Evolutionary conservation across 306 rosid species (phyloP).

Genomic region (Prunus armeniaca): DNA sequence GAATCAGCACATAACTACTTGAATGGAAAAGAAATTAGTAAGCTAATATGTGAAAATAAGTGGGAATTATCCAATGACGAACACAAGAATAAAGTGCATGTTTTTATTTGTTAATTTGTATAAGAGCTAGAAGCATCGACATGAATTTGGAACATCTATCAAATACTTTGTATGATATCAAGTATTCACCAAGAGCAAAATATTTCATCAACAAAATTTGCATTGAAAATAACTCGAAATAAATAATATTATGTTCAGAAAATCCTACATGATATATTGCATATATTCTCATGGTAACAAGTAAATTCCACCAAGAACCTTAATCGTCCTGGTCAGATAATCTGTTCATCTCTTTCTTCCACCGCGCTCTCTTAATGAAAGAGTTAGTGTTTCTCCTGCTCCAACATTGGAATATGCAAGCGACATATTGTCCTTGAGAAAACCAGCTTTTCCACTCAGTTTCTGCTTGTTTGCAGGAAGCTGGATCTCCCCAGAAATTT

Average conservation of each 20-base stretch:
- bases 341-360: slow-evolving; percentile 85
- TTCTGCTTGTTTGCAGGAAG: slow-evolving; percentile 98
- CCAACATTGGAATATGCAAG: slow-evolving; percentile 89
- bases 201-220: no score
- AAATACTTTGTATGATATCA: no score
- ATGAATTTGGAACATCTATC: no score
- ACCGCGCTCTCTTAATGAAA: slow-evolving; percentile 92
- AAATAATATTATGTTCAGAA: neutral
- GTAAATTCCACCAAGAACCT: slow-evolving; percentile 55
- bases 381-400: slow-evolving; percentile 67
- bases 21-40: no score
- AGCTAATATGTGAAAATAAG: no score
- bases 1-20: no score
- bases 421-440: slow-evolving; percentile 91
- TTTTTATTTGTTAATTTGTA: no score
- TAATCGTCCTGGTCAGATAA: slow-evolving; percentile 17
- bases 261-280: slow-evolving; percentile 31
- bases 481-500: slow-evolving; percentile 92
- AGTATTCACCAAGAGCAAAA: no score
- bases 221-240: no score
- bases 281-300: slow-evolving; percentile 29
- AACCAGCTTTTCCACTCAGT: slow-evolving; percentile 92
- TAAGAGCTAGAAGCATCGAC: no score
- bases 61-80: no score
- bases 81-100: no score